Base-by-base conservation (phyloP, 495 filamentous ascomycete species). In the Pyrenula massariospora region DNA sequence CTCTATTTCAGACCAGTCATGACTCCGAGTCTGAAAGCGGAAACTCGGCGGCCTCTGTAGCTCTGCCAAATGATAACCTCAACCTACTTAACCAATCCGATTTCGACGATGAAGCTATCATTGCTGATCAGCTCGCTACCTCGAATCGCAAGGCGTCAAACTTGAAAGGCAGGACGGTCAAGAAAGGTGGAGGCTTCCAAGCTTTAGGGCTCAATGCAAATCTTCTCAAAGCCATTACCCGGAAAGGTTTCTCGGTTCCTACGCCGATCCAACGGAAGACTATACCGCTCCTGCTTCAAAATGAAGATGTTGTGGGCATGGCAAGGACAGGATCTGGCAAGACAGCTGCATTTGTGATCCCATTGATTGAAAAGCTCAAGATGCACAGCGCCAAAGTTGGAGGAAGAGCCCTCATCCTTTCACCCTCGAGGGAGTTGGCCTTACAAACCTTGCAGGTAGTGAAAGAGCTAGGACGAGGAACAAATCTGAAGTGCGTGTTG, bases 191-290 rank as follows among this genome's bases (percentile, higher is more conserved):
- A 64, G 93, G 92, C 48, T 99, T 96, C 67, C 93, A 98, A 69
- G 85, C 86, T 48, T 96, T 98, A 92, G 94, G 89, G 76, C 75
- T 99, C 36, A 93, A 86, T 73, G 68, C 80, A 24, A 82, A 84
- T 51, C 75, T 99, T 12, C 73, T 97, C 24, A 89, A 91, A 63
- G 88, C 94, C 3, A 96, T 99, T 53, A 80, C 86, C 15, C 81
- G 86, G 59, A 97, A 96, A 70, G 93, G 93, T 24, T 99, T 95
- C 70, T 88, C 85, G 1, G 88, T 97, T 1, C 93, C 93, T 0
- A 99, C 93, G 2, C 93, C 93, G 0, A 97, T 99, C 67, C 93
- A 99, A 75, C 80, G 93, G 36, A 96, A 96, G 73, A 88, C 93
- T 10, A 93, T 99, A 50, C 93, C 93, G 2, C 76, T 97, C 55